phyloP scores from a whole-genome alignment of 805 yeast species.

The Kazachstania martiniae region DNA sequence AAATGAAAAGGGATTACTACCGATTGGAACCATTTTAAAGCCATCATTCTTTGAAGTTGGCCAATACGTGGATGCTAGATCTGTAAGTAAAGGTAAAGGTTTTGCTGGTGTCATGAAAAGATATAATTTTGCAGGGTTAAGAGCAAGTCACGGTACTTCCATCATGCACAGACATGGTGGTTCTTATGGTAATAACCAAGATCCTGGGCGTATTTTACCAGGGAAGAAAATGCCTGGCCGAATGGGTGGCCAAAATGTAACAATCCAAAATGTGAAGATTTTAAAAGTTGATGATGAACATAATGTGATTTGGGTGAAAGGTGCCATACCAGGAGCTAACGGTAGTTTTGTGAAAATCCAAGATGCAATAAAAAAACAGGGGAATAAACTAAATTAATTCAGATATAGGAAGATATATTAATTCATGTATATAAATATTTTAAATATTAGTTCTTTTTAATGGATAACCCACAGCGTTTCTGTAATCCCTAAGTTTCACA shows the following conservation, averaged over 20 bases:
- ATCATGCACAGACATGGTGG: slow-evolving; percentile 91
- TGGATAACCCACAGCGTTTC: too few species aligned
- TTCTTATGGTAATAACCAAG: slow-evolving; percentile 90
- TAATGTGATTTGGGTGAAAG: slow-evolving; percentile 76
- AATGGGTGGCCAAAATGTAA: slow-evolving; percentile 71
- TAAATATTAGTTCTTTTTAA: too few species aligned
- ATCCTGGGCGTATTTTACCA: slow-evolving; percentile 92
- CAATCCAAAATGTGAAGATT: slow-evolving; percentile 66
- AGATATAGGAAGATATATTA: neutral
- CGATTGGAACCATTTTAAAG: slow-evolving; percentile 64
- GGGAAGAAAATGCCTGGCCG: slow-evolving; percentile 98
- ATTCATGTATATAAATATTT: slow-evolving; percentile 1
- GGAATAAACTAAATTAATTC: too few species aligned
- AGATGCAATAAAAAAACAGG: slow-evolving; percentile 55
- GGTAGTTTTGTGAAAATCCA: slow-evolving; percentile 63
- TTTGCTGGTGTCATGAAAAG: slow-evolving; percentile 98
- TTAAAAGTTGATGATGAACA: slow-evolving; percentile 71
- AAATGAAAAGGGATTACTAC: slow-evolving; percentile 51
- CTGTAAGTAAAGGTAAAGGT: slow-evolving; percentile 86
- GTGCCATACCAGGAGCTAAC: slow-evolving; percentile 84
- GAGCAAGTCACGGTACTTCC: slow-evolving; percentile 94
- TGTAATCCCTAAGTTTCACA: too few species aligned
- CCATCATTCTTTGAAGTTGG: slow-evolving; percentile 83
- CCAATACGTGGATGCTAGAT: slow-evolving; percentile 71
- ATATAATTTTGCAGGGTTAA: slow-evolving; percentile 78